These are phyloP conservation scores for Fusarium devonianum DNA, from an alignment of 2,329 filamentous ascomycete species.

Conservation along the genomic window DNA sequence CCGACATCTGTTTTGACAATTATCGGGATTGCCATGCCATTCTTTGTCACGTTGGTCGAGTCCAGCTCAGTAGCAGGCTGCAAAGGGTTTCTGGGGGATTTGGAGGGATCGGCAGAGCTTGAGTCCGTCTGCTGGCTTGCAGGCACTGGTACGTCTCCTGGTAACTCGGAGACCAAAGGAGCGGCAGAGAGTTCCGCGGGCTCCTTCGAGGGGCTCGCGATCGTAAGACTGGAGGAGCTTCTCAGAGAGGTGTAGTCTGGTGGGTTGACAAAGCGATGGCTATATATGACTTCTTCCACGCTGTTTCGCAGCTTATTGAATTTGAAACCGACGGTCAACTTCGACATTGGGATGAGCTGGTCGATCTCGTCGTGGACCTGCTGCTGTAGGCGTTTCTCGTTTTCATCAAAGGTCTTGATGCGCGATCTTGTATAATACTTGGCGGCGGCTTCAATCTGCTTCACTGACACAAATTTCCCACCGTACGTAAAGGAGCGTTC, in stretches of 20 bases:
- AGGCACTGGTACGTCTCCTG: slow-evolving; percentile 1
- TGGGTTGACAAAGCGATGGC: slow-evolving; percentile 28
- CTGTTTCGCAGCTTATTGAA: slow-evolving; percentile 34
- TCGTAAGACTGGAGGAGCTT: slow-evolving; percentile 25
- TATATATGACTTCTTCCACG: slow-evolving; percentile 33
- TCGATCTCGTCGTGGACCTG: slow-evolving; percentile 40
- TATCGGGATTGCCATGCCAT: neutral
- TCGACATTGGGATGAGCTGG: slow-evolving; percentile 35
- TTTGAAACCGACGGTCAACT: slow-evolving; percentile 31
- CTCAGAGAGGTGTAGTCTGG: slow-evolving; percentile 19
- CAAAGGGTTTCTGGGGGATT: neutral
- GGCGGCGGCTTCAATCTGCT: slow-evolving; percentile 38
- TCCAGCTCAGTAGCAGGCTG: slow-evolving; percentile 22
- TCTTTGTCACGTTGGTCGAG: slow-evolving; percentile 5
- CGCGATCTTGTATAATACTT: slow-evolving; percentile 34
- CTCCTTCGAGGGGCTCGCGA: neutral
- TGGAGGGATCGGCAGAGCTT: neutral
- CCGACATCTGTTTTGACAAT: neutral
- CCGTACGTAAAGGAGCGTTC: slow-evolving; percentile 37
- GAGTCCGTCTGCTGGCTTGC: neutral
- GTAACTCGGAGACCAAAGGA: slow-evolving; percentile 17
- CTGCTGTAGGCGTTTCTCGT: slow-evolving; percentile 35
- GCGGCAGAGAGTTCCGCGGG: slow-evolving; percentile 16
- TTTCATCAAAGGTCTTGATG: slow-evolving; percentile 30
- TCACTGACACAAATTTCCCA: slow-evolving; percentile 39